Evolutionary conservation across 192 early-diverging fungal species (phyloP).

Genomic region (Linnemannia elongata): DNA sequence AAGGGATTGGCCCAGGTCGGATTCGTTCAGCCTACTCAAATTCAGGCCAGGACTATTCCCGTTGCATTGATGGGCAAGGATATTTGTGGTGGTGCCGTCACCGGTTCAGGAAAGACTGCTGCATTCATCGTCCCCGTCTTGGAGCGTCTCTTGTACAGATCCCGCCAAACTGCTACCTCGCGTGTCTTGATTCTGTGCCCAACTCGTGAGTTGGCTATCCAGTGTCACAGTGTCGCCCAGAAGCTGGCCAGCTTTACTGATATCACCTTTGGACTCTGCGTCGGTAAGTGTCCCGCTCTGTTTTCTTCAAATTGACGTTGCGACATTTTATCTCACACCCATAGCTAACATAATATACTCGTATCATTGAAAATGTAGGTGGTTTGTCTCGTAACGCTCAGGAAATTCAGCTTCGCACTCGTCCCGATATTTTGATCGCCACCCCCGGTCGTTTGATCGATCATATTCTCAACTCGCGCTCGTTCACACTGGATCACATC

Average conservation of each 20-base stretch:
- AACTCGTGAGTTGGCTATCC: constrained; percentile 97
- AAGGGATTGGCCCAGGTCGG: constrained; percentile 91
- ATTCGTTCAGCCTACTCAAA: constrained; percentile 93
- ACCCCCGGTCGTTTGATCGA: constrained; percentile 99
- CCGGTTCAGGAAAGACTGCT: constrained; percentile 98
- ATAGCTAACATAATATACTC: neutral
- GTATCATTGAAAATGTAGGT: constrained; percentile 55
- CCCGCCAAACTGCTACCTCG: constrained; percentile 80
- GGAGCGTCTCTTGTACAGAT: constrained; percentile 93
- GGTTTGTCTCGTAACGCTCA: constrained; percentile 90
- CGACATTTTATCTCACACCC: no score
- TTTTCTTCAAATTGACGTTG: neutral
- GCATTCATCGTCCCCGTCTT: constrained; percentile 97
- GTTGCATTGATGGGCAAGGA: constrained; percentile 95
- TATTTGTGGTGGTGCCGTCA: constrained; percentile 98
- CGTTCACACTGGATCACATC: constrained; percentile 88
- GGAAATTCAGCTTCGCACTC: constrained; percentile 85
- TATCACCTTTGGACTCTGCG: constrained; percentile 87
- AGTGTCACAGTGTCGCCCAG: constrained; percentile 92
- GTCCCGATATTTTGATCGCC: constrained; percentile 96
- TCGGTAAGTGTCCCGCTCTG: constrained; percentile 57
- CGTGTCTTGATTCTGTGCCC: constrained; percentile 95
- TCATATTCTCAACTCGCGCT: constrained; percentile 93
- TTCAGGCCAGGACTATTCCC: constrained; percentile 94
- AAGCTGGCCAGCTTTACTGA: constrained; percentile 92